These are phyloP conservation scores for Phanerochaete sordida DNA, from an alignment of 768 basidiomycete genomes.

Conservation along the genomic window DNA sequence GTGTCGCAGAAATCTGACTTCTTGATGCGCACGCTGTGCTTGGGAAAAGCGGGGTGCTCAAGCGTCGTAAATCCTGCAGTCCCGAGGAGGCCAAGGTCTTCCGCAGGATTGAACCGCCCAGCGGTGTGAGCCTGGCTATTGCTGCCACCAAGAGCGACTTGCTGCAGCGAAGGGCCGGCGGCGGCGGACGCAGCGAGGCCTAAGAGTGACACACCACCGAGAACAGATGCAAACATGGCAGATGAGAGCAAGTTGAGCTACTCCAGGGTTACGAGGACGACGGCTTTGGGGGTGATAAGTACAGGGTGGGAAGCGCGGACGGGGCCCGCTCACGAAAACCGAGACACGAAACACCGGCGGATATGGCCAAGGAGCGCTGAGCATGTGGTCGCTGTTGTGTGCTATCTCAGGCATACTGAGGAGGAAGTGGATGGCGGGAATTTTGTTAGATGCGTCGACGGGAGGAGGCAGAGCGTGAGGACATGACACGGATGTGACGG, in stretches of 20 bases:
- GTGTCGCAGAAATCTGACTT: constrained; percentile 41
- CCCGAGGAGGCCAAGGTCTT: constrained; percentile 20
- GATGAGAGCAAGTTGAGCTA: too few species aligned
- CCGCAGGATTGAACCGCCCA: constrained; percentile 32
- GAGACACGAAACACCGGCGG: not conserved
- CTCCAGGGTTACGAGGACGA: too few species aligned
- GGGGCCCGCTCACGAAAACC: not conserved
- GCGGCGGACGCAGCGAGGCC: not conserved
- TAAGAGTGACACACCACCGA: not conserved
- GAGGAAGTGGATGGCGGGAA: too few species aligned
- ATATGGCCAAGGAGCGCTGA: not conserved
- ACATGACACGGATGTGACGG: not conserved
- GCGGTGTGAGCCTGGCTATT: constrained; percentile 1
- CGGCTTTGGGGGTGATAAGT: not conserved
- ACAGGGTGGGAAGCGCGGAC: not conserved
- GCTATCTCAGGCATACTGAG: too few species aligned
- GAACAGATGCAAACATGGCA: not conserved
- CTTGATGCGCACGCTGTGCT: constrained; percentile 40
- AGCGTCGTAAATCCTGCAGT: constrained; percentile 35
- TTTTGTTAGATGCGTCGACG: too few species aligned
- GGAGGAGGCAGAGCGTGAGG: too few species aligned
- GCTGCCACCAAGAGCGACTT: not conserved
- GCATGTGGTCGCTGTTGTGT: not conserved
- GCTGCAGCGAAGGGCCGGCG: constrained; percentile 1
- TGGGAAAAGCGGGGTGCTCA: constrained; percentile 42